phyloP scores from a whole-genome alignment of 768 basidiomycete genomes.

The Wakefieldia striispora region DNA sequence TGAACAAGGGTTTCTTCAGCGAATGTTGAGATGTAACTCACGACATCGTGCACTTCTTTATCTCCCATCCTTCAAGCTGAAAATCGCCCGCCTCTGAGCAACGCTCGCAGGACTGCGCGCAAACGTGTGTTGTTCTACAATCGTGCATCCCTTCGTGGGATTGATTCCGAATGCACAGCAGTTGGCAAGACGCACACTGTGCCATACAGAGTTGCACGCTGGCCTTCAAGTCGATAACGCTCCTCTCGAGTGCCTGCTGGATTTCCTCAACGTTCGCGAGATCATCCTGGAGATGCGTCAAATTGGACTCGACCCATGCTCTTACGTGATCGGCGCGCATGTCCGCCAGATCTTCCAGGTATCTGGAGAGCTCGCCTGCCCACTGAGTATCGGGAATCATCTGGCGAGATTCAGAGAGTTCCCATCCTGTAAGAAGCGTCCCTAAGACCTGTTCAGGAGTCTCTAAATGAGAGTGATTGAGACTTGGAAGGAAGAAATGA shows the following conservation, averaged over 20 bases:
- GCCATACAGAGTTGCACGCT: too few relatives aligned
- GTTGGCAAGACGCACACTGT: too few relatives aligned
- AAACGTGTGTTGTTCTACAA: too few relatives aligned
- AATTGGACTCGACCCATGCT: conserved; percentile 50
- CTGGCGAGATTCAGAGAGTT: conserved; percentile 30
- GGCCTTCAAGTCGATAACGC: too few relatives aligned
- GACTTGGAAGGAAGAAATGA: conserved; percentile 33
- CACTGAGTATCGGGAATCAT: conserved; percentile 41
- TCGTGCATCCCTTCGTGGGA: too few relatives aligned
- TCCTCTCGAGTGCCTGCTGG: conserved; percentile 33
- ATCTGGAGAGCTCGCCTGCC: conserved; percentile 36
- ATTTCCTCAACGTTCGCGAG: conserved; percentile 46
- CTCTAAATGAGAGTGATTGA: conserved; percentile 12
- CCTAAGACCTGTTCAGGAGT: conserved; percentile 8
- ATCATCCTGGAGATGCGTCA: conserved; percentile 44
- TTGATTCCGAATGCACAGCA: too few relatives aligned
- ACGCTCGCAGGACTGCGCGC: conserved; percentile 47
- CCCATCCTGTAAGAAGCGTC: conserved; percentile 31
- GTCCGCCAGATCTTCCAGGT: conserved; percentile 44
- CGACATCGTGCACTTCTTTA: too few relatives aligned
- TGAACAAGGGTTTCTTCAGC: too few relatives aligned
- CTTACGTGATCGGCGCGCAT: conserved; percentile 46
- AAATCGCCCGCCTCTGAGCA: background rate
- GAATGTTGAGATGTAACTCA: too few relatives aligned
- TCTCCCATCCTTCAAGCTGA: too few relatives aligned